Conservation (phyloP, 148 eudicot species). For the Silene conica region DNA sequence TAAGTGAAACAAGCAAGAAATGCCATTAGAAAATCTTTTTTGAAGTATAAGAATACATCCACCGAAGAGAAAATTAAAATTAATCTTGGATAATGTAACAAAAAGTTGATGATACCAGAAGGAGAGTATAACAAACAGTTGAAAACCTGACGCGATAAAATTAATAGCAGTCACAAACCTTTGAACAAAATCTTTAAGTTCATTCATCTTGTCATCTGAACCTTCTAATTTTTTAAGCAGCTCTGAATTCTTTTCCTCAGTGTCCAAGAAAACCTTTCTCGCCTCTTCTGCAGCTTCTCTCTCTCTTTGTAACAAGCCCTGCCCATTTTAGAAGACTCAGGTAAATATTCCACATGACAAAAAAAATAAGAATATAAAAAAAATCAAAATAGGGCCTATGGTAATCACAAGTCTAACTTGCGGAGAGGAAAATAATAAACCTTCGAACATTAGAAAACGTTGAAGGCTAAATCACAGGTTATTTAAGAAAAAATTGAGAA, state of each 20-base stretch:
- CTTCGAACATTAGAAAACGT: background rate
- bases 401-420: background rate
- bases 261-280: constrained; percentile 45
- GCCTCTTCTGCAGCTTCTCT: constrained; percentile 63
- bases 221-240: constrained; percentile 65
- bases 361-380: too few relatives aligned
- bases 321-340: constrained; percentile 16
- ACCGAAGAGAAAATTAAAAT: background rate
- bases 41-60: background rate
- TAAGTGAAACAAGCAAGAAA: background rate
- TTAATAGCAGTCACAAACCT: constrained; percentile 46
- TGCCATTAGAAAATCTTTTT: background rate
- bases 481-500: background rate
- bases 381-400: too few relatives aligned
- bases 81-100: background rate
- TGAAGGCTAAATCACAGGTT: background rate
- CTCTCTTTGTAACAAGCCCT: constrained; percentile 57
- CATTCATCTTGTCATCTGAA: constrained; percentile 58
- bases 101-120: background rate
- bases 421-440: background rate
- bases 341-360: background rate
- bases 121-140: background rate
- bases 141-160: background rate
- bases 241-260: constrained; percentile 57
- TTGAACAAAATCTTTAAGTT: constrained; percentile 81